Evolutionary conservation across 208 protist genomes (phyloP).

Genomic region (Trypanosoma mega): DNA sequence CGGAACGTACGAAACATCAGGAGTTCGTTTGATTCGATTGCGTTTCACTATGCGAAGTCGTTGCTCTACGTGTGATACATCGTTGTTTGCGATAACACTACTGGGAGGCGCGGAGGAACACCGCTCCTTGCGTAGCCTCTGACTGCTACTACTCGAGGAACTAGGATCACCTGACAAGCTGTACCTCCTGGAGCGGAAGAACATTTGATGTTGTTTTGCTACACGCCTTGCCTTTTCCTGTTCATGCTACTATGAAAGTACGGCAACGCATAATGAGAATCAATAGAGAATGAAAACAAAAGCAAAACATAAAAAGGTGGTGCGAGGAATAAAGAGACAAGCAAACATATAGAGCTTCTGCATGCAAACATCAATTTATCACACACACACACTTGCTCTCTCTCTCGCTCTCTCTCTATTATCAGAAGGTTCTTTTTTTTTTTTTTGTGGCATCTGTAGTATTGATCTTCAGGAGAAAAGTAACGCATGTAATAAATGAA

Average conservation of each 20-base stretch:
- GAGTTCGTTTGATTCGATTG: conserved; percentile 29
- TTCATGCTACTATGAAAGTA: not conserved
- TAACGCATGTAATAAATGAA: no score
- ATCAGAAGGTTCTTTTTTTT: no score
- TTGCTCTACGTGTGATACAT: conserved; percentile 58
- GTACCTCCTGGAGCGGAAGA: conserved; percentile 32
- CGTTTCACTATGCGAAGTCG: conserved; percentile 77
- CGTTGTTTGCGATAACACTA: conserved; percentile 16
- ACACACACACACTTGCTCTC: no score
- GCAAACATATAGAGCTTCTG: no score
- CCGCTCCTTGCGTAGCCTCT: conserved; percentile 22
- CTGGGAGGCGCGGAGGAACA: conserved; percentile 34
- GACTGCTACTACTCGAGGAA: not conserved
- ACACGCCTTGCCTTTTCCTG: not conserved
- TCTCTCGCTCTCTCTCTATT: no score
- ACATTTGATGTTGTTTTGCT: conserved; percentile 21
- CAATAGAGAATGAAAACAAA: not conserved
- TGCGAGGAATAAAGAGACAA: no score
- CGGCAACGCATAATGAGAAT: not conserved
- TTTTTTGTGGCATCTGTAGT: no score
- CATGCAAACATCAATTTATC: no score
- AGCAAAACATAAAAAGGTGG: not conserved
- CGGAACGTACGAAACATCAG: not conserved
- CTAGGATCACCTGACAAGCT: conserved; percentile 1
- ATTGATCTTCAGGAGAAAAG: no score